Base-by-base conservation (phyloP, 1,284 basidiomycete genomes). In the Inonotus hispidus region DNA sequence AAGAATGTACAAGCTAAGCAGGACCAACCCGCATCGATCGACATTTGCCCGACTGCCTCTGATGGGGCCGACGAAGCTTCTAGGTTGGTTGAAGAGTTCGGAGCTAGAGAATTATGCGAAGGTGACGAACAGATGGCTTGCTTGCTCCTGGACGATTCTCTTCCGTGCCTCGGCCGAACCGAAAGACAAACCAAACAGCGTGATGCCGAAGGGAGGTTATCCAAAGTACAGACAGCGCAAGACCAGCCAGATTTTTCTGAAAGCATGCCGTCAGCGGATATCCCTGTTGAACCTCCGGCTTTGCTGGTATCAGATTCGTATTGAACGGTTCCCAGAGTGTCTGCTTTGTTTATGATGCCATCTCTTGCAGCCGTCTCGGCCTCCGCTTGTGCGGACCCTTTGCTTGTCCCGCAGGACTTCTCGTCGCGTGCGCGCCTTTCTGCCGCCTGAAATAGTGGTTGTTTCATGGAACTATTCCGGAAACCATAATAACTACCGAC, bases 1-100 rank as follows among this genome's bases (percentile, higher is more conserved):
- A 85, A 63, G 25, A 92, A 78, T 2, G 92, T 94, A 72, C 92
- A 95, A 11, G 73, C 72, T 1, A 75, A 71, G 70, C 92, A 94
- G 1, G 79, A 63, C 92, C 92, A 94, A 59, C 77, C 73, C 53
- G 37, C 49, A 19, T 50, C 58, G 14, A 46, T 32, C 23, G 55
- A 14, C 46, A 7, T 27, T 7, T 4, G 46, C 14, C 23, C 25
- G 19, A 16, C 19, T 23, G 4, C 13, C 21, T 27, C 23, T 49
- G 46, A 29, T 13, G 10, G 19, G 23, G 11, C 6, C 1, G 21
- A 14, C 32, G 32, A 32, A 3, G 32, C 32, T 32, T 32, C 32
- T 8, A 8, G 4, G 32, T 32, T 32, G 32, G 3, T 32, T n/a
- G n/a, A n/a, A 32, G 3, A 8, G 3, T 32, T 32, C 32, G 32